Evolutionary conservation across 108 stramenopile species (phyloP).

Genomic region (Cyclotella cryptica): DNA sequence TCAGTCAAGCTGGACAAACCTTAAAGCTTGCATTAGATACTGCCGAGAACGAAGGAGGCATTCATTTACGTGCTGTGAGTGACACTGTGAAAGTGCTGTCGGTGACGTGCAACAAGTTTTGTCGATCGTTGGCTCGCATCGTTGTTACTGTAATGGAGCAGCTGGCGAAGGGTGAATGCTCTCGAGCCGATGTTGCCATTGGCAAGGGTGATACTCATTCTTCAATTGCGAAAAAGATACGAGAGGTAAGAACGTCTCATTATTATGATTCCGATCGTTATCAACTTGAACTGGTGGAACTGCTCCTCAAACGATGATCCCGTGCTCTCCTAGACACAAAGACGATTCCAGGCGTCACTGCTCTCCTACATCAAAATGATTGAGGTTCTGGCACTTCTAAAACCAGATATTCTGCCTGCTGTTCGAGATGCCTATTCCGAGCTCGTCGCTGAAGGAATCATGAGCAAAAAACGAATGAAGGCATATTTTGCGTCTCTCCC

Average conservation of each 20-base stretch:
- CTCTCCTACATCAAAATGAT: slow-evolving; percentile 89
- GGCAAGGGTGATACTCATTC: slow-evolving; percentile 83
- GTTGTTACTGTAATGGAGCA: slow-evolving; percentile 90
- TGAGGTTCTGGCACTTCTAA: slow-evolving; percentile 81
- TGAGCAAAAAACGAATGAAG: slow-evolving; percentile 91
- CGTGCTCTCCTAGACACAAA: slow-evolving; percentile 56
- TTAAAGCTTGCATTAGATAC: slow-evolving; percentile 83
- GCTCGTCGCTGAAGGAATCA: slow-evolving; percentile 86
- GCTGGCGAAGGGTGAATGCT: slow-evolving; percentile 73
- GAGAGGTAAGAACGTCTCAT: slow-evolving; percentile 57
- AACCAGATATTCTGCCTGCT: slow-evolving; percentile 82
- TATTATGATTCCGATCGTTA: neutral
- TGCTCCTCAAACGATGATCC: neutral
- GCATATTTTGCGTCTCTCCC: slow-evolving; percentile 87
- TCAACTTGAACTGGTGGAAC: no score
- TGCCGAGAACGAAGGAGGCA: slow-evolving; percentile 79
- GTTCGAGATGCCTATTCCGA: slow-evolving; percentile 87
- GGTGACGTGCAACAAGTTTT: slow-evolving; percentile 68
- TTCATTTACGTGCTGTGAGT: slow-evolving; percentile 83
- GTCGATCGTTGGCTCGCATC: slow-evolving; percentile 80
- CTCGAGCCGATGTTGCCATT: slow-evolving; percentile 64
- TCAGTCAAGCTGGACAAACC: slow-evolving; percentile 79
- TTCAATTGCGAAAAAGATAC: slow-evolving; percentile 85
- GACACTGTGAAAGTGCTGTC: slow-evolving; percentile 75
- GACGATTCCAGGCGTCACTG: slow-evolving; percentile 85